phyloP scores from a whole-genome alignment of 169 alveolate species.

The Plasmodium inui region DNA sequence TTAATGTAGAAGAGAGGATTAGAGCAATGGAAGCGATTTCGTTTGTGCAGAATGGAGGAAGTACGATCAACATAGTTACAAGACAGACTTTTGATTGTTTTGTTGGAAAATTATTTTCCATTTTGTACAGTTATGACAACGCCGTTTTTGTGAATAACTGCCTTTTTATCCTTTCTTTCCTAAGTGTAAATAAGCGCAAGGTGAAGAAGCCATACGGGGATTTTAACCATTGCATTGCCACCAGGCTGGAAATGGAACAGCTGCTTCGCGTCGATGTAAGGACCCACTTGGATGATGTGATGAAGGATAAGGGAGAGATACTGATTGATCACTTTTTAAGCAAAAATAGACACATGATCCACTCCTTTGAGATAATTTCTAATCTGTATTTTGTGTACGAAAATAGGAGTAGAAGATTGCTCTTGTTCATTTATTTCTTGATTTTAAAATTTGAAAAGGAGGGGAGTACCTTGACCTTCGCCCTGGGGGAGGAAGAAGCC shows the following conservation, averaged over 20 bases:
- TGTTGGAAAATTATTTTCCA: conserved; percentile 1
- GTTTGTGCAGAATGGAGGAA: conserved; percentile 32
- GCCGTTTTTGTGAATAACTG: conserved; percentile 28
- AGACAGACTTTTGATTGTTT: conserved; percentile 21
- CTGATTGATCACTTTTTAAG: conserved; percentile 25
- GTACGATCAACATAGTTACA: conserved; percentile 24
- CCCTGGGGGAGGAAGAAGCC: conserved; percentile 27
- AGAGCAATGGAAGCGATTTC: conserved; percentile 4
- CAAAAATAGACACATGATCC: conserved; percentile 12
- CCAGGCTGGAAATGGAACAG: neutral
- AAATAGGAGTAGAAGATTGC: conserved; percentile 2
- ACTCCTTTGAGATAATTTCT: conserved; percentile 34
- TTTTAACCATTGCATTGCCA: neutral
- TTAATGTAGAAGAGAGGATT: conserved; percentile 22
- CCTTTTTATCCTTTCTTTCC: conserved; percentile 6
- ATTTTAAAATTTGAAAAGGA: conserved; percentile 25
- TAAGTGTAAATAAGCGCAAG: conserved; percentile 4
- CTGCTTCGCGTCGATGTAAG: neutral
- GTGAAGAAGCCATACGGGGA: neutral
- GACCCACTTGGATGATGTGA: neutral
- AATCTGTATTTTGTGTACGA: conserved; percentile 39
- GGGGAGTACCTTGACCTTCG: neutral
- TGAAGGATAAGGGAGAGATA: conserved; percentile 13
- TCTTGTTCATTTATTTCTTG: conserved; percentile 33
- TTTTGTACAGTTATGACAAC: conserved; percentile 13